These are phyloP conservation scores for Vachellia pachyceras DNA, from an alignment of 306 rosid species.

Conservation along the genomic window DNA sequence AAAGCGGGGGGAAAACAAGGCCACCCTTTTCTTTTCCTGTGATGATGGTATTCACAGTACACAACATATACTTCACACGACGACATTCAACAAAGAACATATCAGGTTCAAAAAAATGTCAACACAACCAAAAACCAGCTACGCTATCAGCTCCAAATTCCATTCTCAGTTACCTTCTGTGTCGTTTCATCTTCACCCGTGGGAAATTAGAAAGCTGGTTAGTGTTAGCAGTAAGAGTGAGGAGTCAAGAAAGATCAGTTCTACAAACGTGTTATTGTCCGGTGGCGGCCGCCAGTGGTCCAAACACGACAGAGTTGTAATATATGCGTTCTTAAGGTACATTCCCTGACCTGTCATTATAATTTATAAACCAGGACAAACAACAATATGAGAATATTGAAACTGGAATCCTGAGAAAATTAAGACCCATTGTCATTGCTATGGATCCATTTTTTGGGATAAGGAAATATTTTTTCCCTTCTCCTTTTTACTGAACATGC, in stretches of 20 bases:
- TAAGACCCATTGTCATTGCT: background rate
- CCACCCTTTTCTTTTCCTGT: constrained; percentile 47
- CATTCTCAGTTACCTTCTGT: constrained; percentile 65
- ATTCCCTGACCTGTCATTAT: constrained; percentile 70
- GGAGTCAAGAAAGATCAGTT: constrained; percentile 73
- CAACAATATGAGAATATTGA: constrained; percentile 30
- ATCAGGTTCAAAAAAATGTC: constrained; percentile 58
- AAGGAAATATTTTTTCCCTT: background rate
- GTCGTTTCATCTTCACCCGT: constrained; percentile 67
- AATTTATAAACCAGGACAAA: constrained; percentile 1
- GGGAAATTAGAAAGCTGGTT: constrained; percentile 63
- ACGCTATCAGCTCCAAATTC: constrained; percentile 61
- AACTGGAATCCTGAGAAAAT: constrained; percentile 11
- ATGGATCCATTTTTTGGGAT: background rate
- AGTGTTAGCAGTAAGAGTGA: constrained; percentile 86
- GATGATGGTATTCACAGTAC: constrained; percentile 44
- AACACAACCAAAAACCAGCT: constrained; percentile 70
- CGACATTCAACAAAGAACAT: constrained; percentile 48
- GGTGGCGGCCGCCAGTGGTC: constrained; percentile 61
- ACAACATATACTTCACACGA: constrained; percentile 62
- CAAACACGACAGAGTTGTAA: constrained; percentile 71
- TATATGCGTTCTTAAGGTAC: constrained; percentile 84
- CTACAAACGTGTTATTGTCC: constrained; percentile 84
- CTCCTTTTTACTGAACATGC: background rate
- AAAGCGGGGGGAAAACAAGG: constrained; percentile 36